phyloP scores from a whole-genome alignment of 805 yeast genomes.

The Ogataea siamensis region DNA sequence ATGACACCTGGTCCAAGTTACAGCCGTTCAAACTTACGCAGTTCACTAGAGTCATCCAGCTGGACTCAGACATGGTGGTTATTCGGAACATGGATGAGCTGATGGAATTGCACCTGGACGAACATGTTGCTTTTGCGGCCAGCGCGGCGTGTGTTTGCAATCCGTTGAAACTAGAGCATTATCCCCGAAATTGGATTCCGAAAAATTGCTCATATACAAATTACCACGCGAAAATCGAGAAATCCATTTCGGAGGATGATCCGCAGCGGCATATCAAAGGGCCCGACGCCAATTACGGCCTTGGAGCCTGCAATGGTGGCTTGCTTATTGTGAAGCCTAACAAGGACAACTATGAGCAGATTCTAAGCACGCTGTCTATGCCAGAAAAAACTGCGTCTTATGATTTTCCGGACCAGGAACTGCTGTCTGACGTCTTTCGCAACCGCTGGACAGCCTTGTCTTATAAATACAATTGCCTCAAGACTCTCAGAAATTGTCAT shows the following conservation, averaged over 20 bases:
- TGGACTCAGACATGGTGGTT: slow-evolving; percentile 62
- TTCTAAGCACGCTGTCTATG: slow-evolving; percentile 39
- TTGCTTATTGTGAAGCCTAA: slow-evolving; percentile 49
- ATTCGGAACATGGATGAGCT: slow-evolving; percentile 58
- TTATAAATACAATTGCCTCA: slow-evolving; percentile 54
- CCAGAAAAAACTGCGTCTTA: slow-evolving; percentile 40
- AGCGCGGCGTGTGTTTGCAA: slow-evolving; percentile 63
- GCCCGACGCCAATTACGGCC: slow-evolving; percentile 41
- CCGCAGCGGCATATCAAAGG: slow-evolving; percentile 32
- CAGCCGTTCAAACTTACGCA: slow-evolving; percentile 52
- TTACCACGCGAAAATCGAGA: slow-evolving; percentile 27
- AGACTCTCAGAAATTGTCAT: slow-evolving; percentile 48
- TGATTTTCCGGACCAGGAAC: slow-evolving; percentile 58
- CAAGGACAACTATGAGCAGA: slow-evolving; percentile 36
- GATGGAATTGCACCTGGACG: slow-evolving; percentile 43
- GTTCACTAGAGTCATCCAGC: slow-evolving; percentile 51
- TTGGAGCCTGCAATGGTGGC: slow-evolving; percentile 60
- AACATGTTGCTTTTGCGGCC: slow-evolving; percentile 48
- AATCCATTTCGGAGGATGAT: slow-evolving; percentile 14
- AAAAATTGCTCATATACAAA: slow-evolving; percentile 51
- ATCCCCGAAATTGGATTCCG: slow-evolving; percentile 52
- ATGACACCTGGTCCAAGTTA: slow-evolving; percentile 62
- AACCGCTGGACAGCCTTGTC: slow-evolving; percentile 51
- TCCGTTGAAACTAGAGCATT: slow-evolving; percentile 50
- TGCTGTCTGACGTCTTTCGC: slow-evolving; percentile 52